Evolutionary conservation across 2,329 filamentous ascomycete species (phyloP).

Genomic region (Fusarium algeriense): DNA sequence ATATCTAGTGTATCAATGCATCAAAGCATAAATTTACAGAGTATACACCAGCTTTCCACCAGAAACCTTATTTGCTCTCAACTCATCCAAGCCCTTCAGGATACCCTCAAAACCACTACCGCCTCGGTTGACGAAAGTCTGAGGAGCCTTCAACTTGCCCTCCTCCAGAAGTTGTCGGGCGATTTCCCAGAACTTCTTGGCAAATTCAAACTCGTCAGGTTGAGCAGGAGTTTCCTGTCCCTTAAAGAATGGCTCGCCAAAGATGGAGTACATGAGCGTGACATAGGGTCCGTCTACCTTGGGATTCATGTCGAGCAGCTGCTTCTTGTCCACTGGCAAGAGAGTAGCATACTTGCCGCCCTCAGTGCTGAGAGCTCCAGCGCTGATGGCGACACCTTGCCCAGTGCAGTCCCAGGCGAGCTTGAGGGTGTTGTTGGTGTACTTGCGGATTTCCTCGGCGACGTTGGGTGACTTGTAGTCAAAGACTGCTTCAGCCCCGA

Average conservation of each 20-base stretch:
- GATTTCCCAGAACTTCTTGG: slow-evolving; percentile 12
- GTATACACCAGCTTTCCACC: slow-evolving; percentile 20
- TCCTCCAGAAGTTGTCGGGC: slow-evolving; percentile 1
- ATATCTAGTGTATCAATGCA: rapidly evolving
- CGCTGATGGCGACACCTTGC: background rate
- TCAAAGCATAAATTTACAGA: background rate
- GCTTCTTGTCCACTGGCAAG: background rate
- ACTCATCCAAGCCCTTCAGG: slow-evolving; percentile 9
- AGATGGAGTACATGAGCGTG: slow-evolving; percentile 23
- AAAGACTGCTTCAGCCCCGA: slow-evolving; percentile 59
- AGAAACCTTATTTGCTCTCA: slow-evolving; percentile 11
- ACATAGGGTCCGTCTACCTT: slow-evolving; percentile 15
- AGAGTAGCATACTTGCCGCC: slow-evolving; percentile 21
- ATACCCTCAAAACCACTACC: slow-evolving; percentile 8
- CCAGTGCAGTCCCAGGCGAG: slow-evolving; percentile 45
- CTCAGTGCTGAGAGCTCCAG: slow-evolving; percentile 9
- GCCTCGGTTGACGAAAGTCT: background rate
- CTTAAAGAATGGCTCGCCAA: slow-evolving; percentile 16
- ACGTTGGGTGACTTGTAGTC: slow-evolving; percentile 55
- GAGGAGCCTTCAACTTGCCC: background rate
- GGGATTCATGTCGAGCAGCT: slow-evolving; percentile 2
- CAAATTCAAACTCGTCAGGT: slow-evolving; percentile 21
- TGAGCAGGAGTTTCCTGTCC: background rate
- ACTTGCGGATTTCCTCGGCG: slow-evolving; percentile 44
- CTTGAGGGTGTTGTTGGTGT: slow-evolving; percentile 40